phyloP scores from a whole-genome alignment of 441 rosid genomes.

The Euphorbia schlechtendalii region DNA sequence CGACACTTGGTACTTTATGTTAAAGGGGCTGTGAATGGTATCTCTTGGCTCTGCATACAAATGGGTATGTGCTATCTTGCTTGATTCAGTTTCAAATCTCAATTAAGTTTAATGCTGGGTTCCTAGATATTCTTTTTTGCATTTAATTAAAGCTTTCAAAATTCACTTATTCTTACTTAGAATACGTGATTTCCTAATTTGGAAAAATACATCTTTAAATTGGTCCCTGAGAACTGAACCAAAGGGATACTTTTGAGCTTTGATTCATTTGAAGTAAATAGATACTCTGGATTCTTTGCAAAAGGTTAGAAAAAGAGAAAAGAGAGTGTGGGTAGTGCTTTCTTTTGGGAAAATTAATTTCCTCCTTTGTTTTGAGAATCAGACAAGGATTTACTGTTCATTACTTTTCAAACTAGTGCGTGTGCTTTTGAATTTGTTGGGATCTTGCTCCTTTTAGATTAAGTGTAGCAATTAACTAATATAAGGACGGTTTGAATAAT shows the following conservation, averaged over 20 bases:
- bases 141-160: not conserved
- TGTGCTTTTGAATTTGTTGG: conserved; percentile 17
- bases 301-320: not conserved
- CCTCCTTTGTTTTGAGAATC: not conserved
- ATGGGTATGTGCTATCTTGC: conserved; percentile 21
- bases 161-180: not conserved
- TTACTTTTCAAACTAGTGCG: conserved; percentile 16
- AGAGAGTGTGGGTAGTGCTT: conserved; percentile 4
- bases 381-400: conserved; percentile 9
- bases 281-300: not conserved
- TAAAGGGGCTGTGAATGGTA: conserved; percentile 6
- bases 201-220: conserved; percentile 4
- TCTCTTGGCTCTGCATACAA: conserved; percentile 20
- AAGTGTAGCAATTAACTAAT: conserved; percentile 15
- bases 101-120: conserved; percentile 13
- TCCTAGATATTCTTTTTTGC: not conserved
- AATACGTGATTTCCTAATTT: not conserved
- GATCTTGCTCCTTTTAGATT: conserved; percentile 24
- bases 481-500: conserved; percentile 20
- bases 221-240: conserved; percentile 5
- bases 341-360: conserved; percentile 5
- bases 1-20: conserved; percentile 20
- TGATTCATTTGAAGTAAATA: conserved; percentile 1
- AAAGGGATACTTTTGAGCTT: not conserved
- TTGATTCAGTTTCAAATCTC: conserved; percentile 2